Conservation (phyloP, 2,329 filamentous ascomycete species). For the Xylariaceae sp. region DNA sequence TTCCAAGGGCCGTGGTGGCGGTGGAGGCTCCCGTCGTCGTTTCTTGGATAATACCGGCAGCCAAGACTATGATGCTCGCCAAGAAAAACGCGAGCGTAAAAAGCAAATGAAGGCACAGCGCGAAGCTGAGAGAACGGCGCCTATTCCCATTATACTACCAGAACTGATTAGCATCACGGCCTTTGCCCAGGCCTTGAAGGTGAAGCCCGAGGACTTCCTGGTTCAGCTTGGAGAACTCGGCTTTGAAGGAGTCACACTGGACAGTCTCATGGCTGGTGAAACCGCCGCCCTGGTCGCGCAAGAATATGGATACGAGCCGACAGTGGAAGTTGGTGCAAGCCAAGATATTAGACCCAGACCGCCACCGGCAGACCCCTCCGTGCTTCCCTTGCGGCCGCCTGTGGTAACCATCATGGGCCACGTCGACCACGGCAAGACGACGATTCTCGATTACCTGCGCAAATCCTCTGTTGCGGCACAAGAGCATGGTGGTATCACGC, state of each 20-base stretch:
- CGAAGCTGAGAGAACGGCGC: slow-evolving; percentile 34
- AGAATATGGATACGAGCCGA: slow-evolving; percentile 88
- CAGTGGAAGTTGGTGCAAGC: slow-evolving; percentile 59
- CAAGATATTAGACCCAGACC: slow-evolving; percentile 69
- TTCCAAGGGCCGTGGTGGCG: slow-evolving; percentile 10
- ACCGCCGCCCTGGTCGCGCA: slow-evolving; percentile 84
- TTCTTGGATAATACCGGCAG: slow-evolving; percentile 26
- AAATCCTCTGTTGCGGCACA: slow-evolving; percentile 87
- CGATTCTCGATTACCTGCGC: slow-evolving; percentile 85
- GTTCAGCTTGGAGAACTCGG: slow-evolving; percentile 74
- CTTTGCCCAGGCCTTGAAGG: slow-evolving; percentile 67
- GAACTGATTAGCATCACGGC: slow-evolving; percentile 89
- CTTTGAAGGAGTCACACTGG: slow-evolving; percentile 76
- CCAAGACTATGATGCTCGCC: slow-evolving; percentile 35
- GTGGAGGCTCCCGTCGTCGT: slow-evolving; percentile 16
- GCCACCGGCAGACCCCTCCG: slow-evolving; percentile 59
- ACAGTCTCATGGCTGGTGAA: slow-evolving; percentile 85
- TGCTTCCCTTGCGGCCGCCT: slow-evolving; percentile 70
- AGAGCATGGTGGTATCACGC: slow-evolving; percentile 95
- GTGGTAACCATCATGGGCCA: slow-evolving; percentile 99
- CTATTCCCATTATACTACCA: slow-evolving; percentile 66
- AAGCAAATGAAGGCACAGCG: slow-evolving; percentile 38
- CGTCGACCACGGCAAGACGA: slow-evolving; percentile 97
- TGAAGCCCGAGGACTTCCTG: slow-evolving; percentile 67
- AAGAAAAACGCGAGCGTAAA: slow-evolving; percentile 38